Evolutionary conservation across 768 basidiomycete species (phyloP).

Genomic region (Gymnopilus dilepis): DNA sequence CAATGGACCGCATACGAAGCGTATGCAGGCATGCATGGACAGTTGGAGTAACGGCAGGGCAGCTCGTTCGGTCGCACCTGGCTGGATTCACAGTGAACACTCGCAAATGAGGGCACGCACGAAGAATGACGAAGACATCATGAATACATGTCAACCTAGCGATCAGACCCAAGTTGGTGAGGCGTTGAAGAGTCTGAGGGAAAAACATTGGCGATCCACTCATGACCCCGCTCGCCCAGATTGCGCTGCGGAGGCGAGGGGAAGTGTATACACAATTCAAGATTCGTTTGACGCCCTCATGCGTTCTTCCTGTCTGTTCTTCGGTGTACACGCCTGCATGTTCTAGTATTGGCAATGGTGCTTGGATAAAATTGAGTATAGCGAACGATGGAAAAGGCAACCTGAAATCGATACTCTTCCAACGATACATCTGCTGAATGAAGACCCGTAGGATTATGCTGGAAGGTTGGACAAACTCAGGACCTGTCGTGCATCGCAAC

Average conservation of each 20-base stretch:
- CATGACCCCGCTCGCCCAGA: background rate
- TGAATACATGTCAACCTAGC: background rate
- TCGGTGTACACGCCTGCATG: conserved; percentile 1
- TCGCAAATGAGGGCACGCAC: background rate
- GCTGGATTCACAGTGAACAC: background rate
- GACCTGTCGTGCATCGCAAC: background rate
- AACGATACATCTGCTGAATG: background rate
- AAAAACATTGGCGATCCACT: background rate
- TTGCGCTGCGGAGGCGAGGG: background rate
- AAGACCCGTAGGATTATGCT: background rate
- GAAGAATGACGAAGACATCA: background rate
- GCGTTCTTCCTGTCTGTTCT: background rate
- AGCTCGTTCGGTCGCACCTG: background rate
- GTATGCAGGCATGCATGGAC: background rate
- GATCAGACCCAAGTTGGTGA: background rate
- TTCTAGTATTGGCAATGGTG: background rate
- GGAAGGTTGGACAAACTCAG: background rate
- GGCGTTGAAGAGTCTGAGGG: background rate
- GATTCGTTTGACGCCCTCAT: background rate
- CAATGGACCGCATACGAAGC: background rate
- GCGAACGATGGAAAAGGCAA: background rate
- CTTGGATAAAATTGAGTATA: background rate
- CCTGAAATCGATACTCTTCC: background rate
- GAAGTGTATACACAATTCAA: conserved; percentile 2
- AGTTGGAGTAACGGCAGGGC: background rate